Percentiles rank a stretch among this genome's conserved stretches.
Evolutionary conservation across 441 rosid genomes (phyloP).

Genomic region (Melastoma candidum): DNA sequence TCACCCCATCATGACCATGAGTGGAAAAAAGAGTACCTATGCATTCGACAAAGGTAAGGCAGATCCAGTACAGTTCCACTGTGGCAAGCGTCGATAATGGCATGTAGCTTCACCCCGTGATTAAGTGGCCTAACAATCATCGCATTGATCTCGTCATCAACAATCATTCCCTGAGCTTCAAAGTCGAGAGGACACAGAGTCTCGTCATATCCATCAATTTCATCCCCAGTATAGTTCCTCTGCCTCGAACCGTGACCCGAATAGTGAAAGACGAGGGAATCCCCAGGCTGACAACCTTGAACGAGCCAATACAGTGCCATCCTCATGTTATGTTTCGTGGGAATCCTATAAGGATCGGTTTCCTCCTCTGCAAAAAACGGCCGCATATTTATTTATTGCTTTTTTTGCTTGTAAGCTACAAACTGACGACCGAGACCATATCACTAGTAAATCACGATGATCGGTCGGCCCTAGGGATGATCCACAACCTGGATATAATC

Average conservation of each 20-base stretch:
- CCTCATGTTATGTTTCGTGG: conserved; percentile 67
- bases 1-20: no score
- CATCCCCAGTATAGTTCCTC: conserved; percentile 65
- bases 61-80: conserved; percentile 85
- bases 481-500: background rate
- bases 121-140: conserved; percentile 64
- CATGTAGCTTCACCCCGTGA: conserved; percentile 67
- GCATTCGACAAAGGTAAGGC: conserved; percentile 68
- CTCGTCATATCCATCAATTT: conserved; percentile 80
- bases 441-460: background rate
- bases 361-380: conserved; percentile 66
- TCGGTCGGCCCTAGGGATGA: background rate
- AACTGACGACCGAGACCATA: no score
- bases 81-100: conserved; percentile 74
- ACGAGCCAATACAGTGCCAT: conserved; percentile 86
- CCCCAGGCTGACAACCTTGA: conserved; percentile 85
- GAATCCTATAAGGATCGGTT: conserved; percentile 61
- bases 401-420: background rate
- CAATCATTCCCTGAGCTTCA: conserved; percentile 87
- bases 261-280: conserved; percentile 80
- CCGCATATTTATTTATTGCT: background rate
- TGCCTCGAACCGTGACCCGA: conserved; percentile 90
- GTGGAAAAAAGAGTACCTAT: conserved; percentile 33
- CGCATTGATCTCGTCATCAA: conserved; percentile 79
- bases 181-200: conserved; percentile 79